Evolutionary conservation across 345 rosid species (phyloP).

Genomic region (Boechera stricta): DNA sequence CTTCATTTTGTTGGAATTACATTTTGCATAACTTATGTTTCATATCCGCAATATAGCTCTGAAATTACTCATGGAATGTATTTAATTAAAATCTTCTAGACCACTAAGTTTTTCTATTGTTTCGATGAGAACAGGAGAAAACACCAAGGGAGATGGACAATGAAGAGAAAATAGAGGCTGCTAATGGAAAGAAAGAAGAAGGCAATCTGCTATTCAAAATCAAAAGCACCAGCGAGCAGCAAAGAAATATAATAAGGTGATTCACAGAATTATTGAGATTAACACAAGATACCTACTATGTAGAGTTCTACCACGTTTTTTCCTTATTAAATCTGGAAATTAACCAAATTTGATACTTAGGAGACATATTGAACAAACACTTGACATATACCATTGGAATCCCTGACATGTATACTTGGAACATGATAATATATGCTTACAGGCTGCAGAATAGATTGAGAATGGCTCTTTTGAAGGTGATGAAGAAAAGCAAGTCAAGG

Average conservation of each 20-base stretch:
- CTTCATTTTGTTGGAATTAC: not conserved
- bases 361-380: not conserved
- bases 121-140: slow-evolving; percentile 48
- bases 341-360: not conserved
- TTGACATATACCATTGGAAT: slow-evolving; percentile 1
- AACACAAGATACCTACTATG: not conserved
- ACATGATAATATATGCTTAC: slow-evolving; percentile 15
- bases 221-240: slow-evolving; percentile 60
- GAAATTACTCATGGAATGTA: not conserved
- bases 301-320: not conserved
- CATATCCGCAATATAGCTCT: not conserved
- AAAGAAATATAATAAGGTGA: slow-evolving; percentile 66
- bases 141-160: slow-evolving; percentile 55
- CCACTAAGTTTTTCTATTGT: not conserved
- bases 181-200: slow-evolving; percentile 60
- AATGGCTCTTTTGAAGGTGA: slow-evolving; percentile 53
- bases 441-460: slow-evolving; percentile 63
- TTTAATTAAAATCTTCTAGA: not conserved
- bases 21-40: not conserved
- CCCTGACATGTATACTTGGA: not conserved
- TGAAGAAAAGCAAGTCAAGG: slow-evolving; percentile 50
- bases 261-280: not conserved
- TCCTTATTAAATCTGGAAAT: not conserved
- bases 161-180: slow-evolving; percentile 58
- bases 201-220: slow-evolving; percentile 59